phyloP scores from a whole-genome alignment of 2,329 filamentous ascomycete species.

The Aspergillus calidoustus region DNA sequence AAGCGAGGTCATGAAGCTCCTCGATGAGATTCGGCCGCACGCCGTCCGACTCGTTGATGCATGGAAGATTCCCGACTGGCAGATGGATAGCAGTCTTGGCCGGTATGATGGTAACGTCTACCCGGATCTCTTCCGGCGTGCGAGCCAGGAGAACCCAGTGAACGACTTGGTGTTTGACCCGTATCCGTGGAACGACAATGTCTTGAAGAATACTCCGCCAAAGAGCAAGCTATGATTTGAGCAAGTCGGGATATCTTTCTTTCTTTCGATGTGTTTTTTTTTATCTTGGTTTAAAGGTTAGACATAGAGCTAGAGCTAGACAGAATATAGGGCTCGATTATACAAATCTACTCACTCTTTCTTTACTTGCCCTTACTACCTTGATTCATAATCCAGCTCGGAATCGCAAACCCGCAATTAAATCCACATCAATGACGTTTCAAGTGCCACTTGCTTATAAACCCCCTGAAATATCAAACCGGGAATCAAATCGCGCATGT shows the following conservation, averaged over 20 bases:
- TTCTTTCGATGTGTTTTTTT: not conserved
- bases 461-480: too few species aligned
- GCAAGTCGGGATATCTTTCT: not conserved
- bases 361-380: not conserved
- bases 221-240: conserved; percentile 44
- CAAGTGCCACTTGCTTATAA: not conserved
- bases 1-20: conserved; percentile 69
- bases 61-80: conserved; percentile 80
- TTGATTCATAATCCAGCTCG: too few species aligned
- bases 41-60: conserved; percentile 72
- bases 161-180: conserved; percentile 74
- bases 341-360: not conserved
- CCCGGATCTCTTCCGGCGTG: conserved; percentile 75
- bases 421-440: not conserved
- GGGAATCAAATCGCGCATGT: not conserved
- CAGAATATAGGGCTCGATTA: not conserved
- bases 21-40: conserved; percentile 74
- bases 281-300: not conserved
- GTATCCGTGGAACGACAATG: conserved; percentile 65
- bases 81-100: conserved; percentile 72
- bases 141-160: conserved; percentile 72
- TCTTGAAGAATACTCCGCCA: conserved; percentile 61
- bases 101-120: conserved; percentile 76
- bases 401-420: too few species aligned
- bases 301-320: not conserved